Percentiles rank a stretch among this genome's conserved stretches.
phyloP scores from a whole-genome alignment of 208 protist genomes.

The Herpetomonas tarakana region DNA sequence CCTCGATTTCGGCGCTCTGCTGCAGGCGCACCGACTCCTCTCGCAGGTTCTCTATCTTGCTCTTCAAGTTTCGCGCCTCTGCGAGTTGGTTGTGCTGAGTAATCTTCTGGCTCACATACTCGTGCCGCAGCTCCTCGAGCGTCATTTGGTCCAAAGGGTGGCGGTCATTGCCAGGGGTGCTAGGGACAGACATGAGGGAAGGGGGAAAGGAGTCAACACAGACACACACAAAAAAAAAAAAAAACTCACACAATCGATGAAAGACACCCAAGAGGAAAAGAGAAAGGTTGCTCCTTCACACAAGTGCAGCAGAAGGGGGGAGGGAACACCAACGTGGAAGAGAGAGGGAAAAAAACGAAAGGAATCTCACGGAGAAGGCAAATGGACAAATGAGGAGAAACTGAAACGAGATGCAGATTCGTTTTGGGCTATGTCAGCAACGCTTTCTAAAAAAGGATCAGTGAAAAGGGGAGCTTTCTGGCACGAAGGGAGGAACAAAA shows the following conservation, averaged over 20 bases:
- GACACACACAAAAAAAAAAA: constrained; percentile 16
- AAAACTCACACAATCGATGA: constrained; percentile 4
- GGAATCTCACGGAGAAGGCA: neutral
- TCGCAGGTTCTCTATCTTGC: constrained; percentile 52
- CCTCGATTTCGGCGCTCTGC: constrained; percentile 70
- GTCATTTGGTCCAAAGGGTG: constrained; percentile 46
- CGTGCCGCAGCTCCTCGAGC: constrained; percentile 42
- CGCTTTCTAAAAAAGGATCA: neutral
- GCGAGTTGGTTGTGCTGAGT: constrained; percentile 27
- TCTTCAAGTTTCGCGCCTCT: constrained; percentile 36
- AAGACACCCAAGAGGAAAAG: constrained; percentile 3
- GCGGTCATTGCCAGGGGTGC: constrained; percentile 15
- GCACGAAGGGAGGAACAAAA: constrained; percentile 8
- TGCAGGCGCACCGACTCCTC: constrained; percentile 68
- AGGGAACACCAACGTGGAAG: constrained; percentile 10
- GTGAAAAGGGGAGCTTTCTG: constrained; percentile 3
- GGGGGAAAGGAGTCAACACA: neutral
- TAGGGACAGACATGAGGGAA: constrained; percentile 6
- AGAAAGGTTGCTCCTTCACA: neutral
- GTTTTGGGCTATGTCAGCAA: neutral
- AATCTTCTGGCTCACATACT: constrained; percentile 53
- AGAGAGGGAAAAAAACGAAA: neutral
- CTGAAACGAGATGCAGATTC: no score
- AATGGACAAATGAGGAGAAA: constrained; percentile 5
- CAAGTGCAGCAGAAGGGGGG: neutral